These are phyloP conservation scores for Funneliformis geosporum DNA, from an alignment of 192 early-diverging fungal genomes.

Conservation along the genomic window DNA sequence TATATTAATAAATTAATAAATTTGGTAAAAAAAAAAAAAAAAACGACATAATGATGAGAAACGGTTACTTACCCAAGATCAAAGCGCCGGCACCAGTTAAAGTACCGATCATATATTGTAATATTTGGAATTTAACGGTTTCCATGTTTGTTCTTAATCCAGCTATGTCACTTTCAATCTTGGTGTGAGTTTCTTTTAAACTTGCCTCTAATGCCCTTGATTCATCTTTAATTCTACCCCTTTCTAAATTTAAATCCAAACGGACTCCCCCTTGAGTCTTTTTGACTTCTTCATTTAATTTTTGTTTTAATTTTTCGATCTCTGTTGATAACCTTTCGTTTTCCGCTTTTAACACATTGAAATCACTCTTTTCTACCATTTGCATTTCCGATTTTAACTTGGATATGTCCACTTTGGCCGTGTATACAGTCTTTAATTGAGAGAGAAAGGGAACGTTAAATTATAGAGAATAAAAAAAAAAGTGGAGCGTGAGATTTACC, in stretches of 20 bases:
- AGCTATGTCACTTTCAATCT: conserved; percentile 88
- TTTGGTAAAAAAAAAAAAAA: background rate
- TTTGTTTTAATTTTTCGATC: conserved; percentile 82
- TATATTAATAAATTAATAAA: background rate
- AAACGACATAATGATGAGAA: background rate
- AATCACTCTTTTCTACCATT: conserved; percentile 90
- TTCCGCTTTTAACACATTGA: conserved; percentile 77
- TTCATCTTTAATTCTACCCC: conserved; percentile 85
- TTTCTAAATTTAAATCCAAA: conserved; percentile 87
- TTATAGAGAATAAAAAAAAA: background rate
- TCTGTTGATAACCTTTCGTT: conserved; percentile 77
- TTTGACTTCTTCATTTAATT: conserved; percentile 79
- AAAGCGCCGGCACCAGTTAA: conserved; percentile 84
- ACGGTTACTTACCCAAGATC: conserved; percentile 54
- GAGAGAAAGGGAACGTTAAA: background rate
- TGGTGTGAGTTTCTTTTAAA: conserved; percentile 82
- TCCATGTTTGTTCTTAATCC: conserved; percentile 82
- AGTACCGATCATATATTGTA: conserved; percentile 83
- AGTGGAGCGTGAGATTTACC: conserved; percentile 35
- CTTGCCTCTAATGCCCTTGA: conserved; percentile 78
- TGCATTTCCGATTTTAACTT: conserved; percentile 86
- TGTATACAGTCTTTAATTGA: conserved; percentile 64
- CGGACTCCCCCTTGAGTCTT: conserved; percentile 81
- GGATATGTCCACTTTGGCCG: conserved; percentile 87
- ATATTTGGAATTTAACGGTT: conserved; percentile 80